These are phyloP conservation scores for Gymnopilus dilepis DNA, from an alignment of 768 basidiomycete genomes.

Conservation along the genomic window DNA sequence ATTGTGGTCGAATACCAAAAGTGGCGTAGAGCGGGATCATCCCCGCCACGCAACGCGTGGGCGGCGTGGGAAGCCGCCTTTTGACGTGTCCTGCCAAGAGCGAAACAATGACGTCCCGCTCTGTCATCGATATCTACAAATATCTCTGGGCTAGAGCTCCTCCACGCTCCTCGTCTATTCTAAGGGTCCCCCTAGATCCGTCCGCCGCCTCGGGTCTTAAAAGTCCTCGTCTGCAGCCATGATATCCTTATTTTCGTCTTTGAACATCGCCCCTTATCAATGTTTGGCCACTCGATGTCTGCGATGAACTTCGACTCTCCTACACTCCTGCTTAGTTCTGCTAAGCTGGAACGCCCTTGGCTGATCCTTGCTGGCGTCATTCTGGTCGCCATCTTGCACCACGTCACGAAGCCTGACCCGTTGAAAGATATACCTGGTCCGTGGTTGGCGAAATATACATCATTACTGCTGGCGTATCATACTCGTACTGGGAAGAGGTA, in stretches of 20 bases:
- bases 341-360: slow-evolving; percentile 9
- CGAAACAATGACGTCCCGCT: background rate
- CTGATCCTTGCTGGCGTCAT: background rate
- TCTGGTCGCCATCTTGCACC: background rate
- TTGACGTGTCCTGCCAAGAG: slow-evolving; percentile 1
- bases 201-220: slow-evolving; percentile 1
- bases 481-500: slow-evolving; percentile 7
- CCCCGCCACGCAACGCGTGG: background rate
- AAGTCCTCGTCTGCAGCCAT: background rate
- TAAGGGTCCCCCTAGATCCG: background rate
- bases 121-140: background rate
- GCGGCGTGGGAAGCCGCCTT: background rate
- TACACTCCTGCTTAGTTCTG: background rate
- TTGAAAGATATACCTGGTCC: slow-evolving; percentile 7
- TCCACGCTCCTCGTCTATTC: background rate
- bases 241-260: background rate
- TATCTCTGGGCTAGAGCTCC: too few relatives aligned
- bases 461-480: slow-evolving; percentile 10
- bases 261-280: background rate
- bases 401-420: background rate
- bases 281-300: background rate
- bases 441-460: slow-evolving; percentile 11
- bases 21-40: background rate
- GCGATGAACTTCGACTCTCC: background rate
- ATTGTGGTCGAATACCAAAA: background rate